Conservation (phyloP, 2,329 filamentous ascomycete genomes). For the Aspergillus uvarum region DNA sequence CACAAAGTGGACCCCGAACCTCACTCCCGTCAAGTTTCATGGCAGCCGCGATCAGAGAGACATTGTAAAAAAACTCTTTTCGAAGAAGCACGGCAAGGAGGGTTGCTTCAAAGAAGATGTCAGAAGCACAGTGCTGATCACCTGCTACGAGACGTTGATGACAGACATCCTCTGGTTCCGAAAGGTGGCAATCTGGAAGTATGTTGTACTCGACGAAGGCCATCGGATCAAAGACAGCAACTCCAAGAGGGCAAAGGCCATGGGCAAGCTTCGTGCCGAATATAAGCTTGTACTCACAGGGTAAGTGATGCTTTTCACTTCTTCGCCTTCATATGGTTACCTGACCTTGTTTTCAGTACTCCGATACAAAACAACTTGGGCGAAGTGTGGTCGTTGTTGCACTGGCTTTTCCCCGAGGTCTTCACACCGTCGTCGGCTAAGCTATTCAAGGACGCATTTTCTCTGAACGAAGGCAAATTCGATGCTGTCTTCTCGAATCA, state of each 20-base stretch:
- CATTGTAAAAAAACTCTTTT: conserved; percentile 15
- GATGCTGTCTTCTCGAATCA: conserved; percentile 55
- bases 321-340: background rate
- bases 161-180: conserved; percentile 52
- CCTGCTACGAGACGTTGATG: conserved; percentile 52
- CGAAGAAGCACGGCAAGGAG: conserved; percentile 2
- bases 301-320: conserved; percentile 6
- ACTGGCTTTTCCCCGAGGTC: conserved; percentile 60
- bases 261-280: conserved; percentile 49
- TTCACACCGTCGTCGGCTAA: conserved; percentile 53
- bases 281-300: conserved; percentile 53
- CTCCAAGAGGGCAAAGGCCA: conserved; percentile 43
- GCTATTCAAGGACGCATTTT: conserved; percentile 57
- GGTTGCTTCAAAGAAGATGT: background rate
- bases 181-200: conserved; percentile 52
- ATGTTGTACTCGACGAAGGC: conserved; percentile 55
- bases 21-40: conserved; percentile 52
- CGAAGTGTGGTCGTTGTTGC: conserved; percentile 59
- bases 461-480: conserved; percentile 55
- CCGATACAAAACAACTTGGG: conserved; percentile 60
- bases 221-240: conserved; percentile 54
- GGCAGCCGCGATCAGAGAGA: conserved; percentile 46
- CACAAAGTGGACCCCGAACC: conserved; percentile 46
- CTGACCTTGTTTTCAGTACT: conserved; percentile 34
- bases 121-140: conserved; percentile 41